Evolutionary conservation across 805 yeast genomes (phyloP), one percentile per base, ranked within the genome.

Genomic region (Wickerhamiella cacticola): DNA sequence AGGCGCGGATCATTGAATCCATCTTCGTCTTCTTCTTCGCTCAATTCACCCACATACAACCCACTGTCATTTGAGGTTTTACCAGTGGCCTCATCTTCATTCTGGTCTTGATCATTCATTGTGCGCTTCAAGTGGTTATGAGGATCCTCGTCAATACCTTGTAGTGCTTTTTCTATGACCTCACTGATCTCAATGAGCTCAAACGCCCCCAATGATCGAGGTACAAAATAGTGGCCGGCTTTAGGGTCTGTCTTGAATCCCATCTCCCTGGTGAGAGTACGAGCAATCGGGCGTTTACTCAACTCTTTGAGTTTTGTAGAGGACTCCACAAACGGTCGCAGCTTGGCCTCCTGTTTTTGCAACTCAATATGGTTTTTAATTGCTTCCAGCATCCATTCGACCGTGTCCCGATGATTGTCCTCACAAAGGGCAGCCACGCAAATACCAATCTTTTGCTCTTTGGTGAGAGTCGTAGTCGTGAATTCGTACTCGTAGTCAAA

Each of bases 361-460:
- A 45, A 54, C 6, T 58, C 58, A 1, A 61, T 53, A 7, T 71
- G 55, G 9, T 59, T 52, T 35, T 61, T 63, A 33, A 76, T 53
- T 18, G 67, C 70, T 3, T 60, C 55, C 3, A 65, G 57, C 13
- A 77, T 51, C 70, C 74, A 69, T n/a, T 68, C 68, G 13, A 80
- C 57, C 3, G 70, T 55, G 0, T 62, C 59, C 28, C 57, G 58
- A 51, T 71, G 69, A 18, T 71, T 77, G 49, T 70, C 69, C 46
- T 68, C 69, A 36, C 69, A 59, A 42, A 78, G 57, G 6, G 73
- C 68, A 22, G 76, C 72, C 3, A 78, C 72, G 36, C 76, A 55
- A 15, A 78, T 66, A 23, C 75, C 72, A 15, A 73, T 59, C 49
- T 75, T 70, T 43, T 73, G 75, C 36, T 76, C 78, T 12, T 66